Evolutionary conservation across 495 filamentous ascomycete species (phyloP).

Genomic region (Penicillium bovifimosum): DNA sequence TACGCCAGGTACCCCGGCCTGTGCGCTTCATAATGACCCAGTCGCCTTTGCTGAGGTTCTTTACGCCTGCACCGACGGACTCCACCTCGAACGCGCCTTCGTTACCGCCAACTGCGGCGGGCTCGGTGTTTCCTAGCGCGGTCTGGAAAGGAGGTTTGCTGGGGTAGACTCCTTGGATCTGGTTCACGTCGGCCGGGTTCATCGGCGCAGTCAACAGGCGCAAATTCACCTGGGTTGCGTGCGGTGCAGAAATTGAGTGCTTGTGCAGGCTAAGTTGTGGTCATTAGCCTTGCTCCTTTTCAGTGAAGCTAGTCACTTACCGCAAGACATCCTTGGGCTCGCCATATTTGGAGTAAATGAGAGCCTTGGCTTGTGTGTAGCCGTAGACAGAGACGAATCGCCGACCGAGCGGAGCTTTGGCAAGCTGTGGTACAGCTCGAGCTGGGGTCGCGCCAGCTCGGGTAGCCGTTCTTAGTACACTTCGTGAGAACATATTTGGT

Average conservation of each 20-base stretch:
- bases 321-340: slow-evolving; percentile 76
- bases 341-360: slow-evolving; percentile 80
- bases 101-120: slow-evolving; percentile 76
- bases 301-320: slow-evolving; percentile 33
- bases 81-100: slow-evolving; percentile 88
- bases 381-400: slow-evolving; percentile 72
- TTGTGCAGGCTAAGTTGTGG: slow-evolving; percentile 57
- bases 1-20: slow-evolving; percentile 87
- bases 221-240: slow-evolving; percentile 56
- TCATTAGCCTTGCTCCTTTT: neutral
- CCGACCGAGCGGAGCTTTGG: slow-evolving; percentile 31
- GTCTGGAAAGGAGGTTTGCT: slow-evolving; percentile 68
- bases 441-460: slow-evolving; percentile 11
- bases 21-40: slow-evolving; percentile 84
- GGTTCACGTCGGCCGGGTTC: slow-evolving; percentile 97
- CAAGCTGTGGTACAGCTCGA: slow-evolving; percentile 7
- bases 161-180: slow-evolving; percentile 95
- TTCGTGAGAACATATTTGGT: slow-evolving; percentile 33
- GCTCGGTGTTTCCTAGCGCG: slow-evolving; percentile 64
- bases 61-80: slow-evolving; percentile 53
- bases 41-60: slow-evolving; percentile 62
- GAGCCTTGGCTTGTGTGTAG: slow-evolving; percentile 92
- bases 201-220: slow-evolving; percentile 82
- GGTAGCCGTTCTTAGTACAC: slow-evolving; percentile 20
- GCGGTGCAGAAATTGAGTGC: slow-evolving; percentile 70